Conservation (phyloP, 441 rosid genomes). For the Biscutella laevigata region DNA sequence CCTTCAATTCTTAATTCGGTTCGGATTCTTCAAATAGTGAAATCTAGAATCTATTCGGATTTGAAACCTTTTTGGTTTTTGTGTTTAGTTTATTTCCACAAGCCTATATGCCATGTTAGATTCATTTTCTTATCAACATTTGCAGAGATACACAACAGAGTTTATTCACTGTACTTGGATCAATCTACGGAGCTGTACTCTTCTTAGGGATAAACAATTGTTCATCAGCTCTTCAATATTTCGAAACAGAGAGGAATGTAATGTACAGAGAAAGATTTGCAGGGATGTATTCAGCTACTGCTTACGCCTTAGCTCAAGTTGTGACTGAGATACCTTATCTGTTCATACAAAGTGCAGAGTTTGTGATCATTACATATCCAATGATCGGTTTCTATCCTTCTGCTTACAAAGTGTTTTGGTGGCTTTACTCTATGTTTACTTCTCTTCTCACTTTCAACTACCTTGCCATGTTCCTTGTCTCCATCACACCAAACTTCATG, state of each 20-base stretch:
- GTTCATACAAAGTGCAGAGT: conserved; percentile 30
- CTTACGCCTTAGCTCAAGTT: conserved; percentile 41
- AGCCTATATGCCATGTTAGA: no score
- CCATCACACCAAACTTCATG: conserved; percentile 45
- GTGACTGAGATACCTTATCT: conserved; percentile 41
- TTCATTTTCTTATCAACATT: no score
- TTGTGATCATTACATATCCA: conserved; percentile 36
- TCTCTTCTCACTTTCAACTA: conserved; percentile 37
- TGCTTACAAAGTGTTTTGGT: conserved; percentile 39
- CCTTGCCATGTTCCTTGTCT: conserved; percentile 47
- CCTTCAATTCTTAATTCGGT: no score
- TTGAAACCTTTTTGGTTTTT: not conserved
- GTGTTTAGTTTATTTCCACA: no score
- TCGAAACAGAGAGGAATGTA: conserved; percentile 37
- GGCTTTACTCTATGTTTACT: conserved; percentile 41
- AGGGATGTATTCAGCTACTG: no score
- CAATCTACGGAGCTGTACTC: conserved; percentile 28
- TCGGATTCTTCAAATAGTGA: no score
- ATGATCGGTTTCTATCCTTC: conserved; percentile 51
- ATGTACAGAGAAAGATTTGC: conserved; percentile 52
- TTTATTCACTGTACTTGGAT: conserved; percentile 41
- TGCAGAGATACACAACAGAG: conserved; percentile 45
- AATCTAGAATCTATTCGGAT: no score
- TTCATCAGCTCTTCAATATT: conserved; percentile 33
- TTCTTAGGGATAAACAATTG: conserved; percentile 51